Conservation (phyloP, 345 rosid genomes). For the Citrus trifoliata region DNA sequence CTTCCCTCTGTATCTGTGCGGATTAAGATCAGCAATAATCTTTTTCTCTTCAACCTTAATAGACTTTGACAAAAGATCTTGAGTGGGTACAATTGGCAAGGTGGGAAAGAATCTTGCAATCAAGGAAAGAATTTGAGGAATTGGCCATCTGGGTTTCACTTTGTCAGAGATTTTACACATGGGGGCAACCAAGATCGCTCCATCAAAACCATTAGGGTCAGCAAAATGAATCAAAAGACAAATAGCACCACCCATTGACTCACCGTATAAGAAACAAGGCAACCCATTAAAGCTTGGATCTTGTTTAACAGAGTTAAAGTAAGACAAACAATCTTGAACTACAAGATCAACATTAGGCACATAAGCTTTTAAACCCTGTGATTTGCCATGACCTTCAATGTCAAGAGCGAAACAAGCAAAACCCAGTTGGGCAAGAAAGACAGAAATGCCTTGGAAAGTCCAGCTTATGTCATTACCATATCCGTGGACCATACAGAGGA, state of each 20-base stretch:
- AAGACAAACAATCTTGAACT: slow-evolving; percentile 53
- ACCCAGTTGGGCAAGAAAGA: slow-evolving; percentile 72
- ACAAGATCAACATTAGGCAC: slow-evolving; percentile 70
- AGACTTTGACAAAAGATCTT: slow-evolving; percentile 54
- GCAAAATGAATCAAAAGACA: slow-evolving; percentile 58
- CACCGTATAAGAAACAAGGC: slow-evolving; percentile 68
- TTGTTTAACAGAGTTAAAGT: slow-evolving; percentile 46
- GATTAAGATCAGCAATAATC: slow-evolving; percentile 53
- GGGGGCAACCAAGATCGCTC: slow-evolving; percentile 75
- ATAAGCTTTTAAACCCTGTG: slow-evolving; percentile 60
- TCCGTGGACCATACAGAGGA: slow-evolving; percentile 80
- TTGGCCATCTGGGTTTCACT: slow-evolving; percentile 75
- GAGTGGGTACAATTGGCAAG: slow-evolving; percentile 68
- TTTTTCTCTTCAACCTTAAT: slow-evolving; percentile 65
- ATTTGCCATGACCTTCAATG: slow-evolving; percentile 81
- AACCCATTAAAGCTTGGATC: slow-evolving; percentile 33
- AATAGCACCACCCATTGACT: slow-evolving; percentile 87
- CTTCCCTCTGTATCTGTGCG: slow-evolving; percentile 63
- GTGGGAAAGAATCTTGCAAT: slow-evolving; percentile 73
- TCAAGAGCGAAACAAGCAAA: slow-evolving; percentile 83
- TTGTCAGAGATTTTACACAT: slow-evolving; percentile 85
- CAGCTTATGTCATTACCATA: slow-evolving; percentile 84
- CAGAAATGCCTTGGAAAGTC: slow-evolving; percentile 68
- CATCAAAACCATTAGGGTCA: slow-evolving; percentile 49
- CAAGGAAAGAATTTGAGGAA: slow-evolving; percentile 47